These are phyloP conservation scores for Talaromyces verruculosus DNA, from an alignment of 2,329 filamentous ascomycete species.

Conservation along the genomic window DNA sequence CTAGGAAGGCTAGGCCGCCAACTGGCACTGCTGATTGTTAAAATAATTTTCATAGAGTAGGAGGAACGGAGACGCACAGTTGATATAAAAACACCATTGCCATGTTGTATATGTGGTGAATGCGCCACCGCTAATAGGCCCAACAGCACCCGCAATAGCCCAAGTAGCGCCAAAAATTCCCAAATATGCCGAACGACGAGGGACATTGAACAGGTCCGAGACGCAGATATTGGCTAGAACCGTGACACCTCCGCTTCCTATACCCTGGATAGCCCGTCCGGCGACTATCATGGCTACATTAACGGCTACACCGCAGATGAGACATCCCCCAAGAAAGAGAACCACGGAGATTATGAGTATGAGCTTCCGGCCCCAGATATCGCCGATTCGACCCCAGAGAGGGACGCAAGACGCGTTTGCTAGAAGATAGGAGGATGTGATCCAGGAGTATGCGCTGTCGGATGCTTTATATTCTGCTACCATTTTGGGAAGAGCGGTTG, in stretches of 20 bases:
- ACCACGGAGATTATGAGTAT: constrained; percentile 50
- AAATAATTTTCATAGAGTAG: not conserved
- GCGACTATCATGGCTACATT: constrained; percentile 52
- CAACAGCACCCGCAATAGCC: not conserved
- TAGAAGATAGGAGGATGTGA: not conserved
- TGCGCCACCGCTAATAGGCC: not conserved
- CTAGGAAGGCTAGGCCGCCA: constrained; percentile 48
- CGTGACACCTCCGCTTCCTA: constrained; percentile 50
- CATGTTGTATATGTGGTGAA: not conserved
- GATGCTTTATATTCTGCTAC: not conserved
- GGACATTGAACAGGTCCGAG: constrained; percentile 23
- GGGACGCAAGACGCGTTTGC: not conserved
- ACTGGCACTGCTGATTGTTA: constrained; percentile 38
- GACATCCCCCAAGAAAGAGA: constrained; percentile 54
- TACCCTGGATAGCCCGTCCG: constrained; percentile 48
- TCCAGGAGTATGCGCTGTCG: not conserved
- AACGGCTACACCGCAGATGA: constrained; percentile 50
- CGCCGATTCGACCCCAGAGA: constrained; percentile 41
- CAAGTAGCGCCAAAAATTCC: not conserved
- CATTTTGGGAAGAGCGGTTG: not conserved
- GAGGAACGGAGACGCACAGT: not conserved
- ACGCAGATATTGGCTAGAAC: constrained; percentile 53
- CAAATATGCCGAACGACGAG: not conserved
- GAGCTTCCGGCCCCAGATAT: constrained; percentile 60
- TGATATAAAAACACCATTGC: not conserved